Percentiles rank a stretch among this genome's conserved stretches.
Conservation (phyloP, 306 rosid species). For the Trifolium repens region DNA sequence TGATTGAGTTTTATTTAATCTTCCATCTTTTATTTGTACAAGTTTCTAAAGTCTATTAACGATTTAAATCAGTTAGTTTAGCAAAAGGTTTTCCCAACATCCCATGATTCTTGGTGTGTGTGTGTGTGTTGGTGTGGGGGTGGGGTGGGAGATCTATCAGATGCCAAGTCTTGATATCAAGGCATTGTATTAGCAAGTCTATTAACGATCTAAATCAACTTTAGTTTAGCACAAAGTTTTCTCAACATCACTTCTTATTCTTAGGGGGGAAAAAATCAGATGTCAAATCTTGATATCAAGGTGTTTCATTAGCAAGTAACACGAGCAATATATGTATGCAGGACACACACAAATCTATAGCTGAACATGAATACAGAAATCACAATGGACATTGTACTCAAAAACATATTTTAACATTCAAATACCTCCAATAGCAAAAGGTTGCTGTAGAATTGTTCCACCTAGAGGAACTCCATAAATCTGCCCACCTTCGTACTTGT, state of each 20-base stretch:
- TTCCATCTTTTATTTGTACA: slow-evolving; percentile 3
- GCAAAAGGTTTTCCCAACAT: slow-evolving; percentile 1
- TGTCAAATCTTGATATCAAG: slow-evolving; percentile 27
- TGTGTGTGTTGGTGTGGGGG: no score
- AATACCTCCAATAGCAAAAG: slow-evolving; percentile 93
- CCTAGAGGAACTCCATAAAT: slow-evolving; percentile 90
- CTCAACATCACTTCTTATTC: slow-evolving; percentile 12
- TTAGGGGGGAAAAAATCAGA: background rate
- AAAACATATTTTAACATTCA: background rate
- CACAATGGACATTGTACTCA: background rate
- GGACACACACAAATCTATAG: background rate
- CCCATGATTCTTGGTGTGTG: background rate
- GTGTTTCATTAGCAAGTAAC: background rate
- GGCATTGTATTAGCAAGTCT: background rate
- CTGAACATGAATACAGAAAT: slow-evolving; percentile 7
- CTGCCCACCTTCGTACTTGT: slow-evolving; percentile 92
- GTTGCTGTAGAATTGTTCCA: slow-evolving; percentile 87
- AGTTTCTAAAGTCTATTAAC: background rate
- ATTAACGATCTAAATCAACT: slow-evolving; percentile 8
- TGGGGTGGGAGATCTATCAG: no score
- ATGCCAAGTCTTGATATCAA: no score
- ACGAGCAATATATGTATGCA: background rate
- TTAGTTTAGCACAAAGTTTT: background rate
- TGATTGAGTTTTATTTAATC: background rate
- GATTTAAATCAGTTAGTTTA: background rate